Conservation (phyloP, 2,329 filamentous ascomycete species). For the Pseudogymnoascus sp. region DNA sequence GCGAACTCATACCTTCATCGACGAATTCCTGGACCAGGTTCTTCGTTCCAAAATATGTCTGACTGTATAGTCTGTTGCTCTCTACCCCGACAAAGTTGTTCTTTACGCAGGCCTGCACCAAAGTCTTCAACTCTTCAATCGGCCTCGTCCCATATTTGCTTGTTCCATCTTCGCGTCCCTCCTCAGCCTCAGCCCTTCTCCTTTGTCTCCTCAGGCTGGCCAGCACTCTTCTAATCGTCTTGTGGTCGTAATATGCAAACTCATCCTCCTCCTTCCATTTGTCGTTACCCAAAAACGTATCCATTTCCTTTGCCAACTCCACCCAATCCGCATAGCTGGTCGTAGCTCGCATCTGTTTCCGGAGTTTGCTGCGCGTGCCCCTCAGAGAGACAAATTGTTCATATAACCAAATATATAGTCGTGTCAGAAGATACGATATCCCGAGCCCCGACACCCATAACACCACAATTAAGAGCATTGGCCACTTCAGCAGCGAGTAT, state of each 20-base stretch:
- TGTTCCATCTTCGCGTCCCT: conserved; percentile 36
- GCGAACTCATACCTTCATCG: conserved; percentile 59
- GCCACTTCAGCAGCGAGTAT: conserved; percentile 87
- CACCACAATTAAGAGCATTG: conserved; percentile 70
- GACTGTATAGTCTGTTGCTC: conserved; percentile 88
- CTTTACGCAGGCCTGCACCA: conserved; percentile 89
- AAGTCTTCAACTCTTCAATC: conserved; percentile 65
- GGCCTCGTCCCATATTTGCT: conserved; percentile 39
- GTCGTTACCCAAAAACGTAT: conserved; percentile 72
- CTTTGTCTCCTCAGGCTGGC: conserved; percentile 65
- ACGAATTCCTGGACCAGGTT: conserved; percentile 83
- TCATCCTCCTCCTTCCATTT: conserved; percentile 72
- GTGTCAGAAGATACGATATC: conserved; percentile 68
- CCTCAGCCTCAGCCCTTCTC: conserved; percentile 45
- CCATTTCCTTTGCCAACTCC: conserved; percentile 67
- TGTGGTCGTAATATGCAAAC: conserved; percentile 80
- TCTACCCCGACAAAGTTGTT: conserved; percentile 96
- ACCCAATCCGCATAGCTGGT: conserved; percentile 80
- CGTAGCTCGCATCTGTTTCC: conserved; percentile 63
- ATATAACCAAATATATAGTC: conserved; percentile 86
- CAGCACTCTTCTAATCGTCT: conserved; percentile 70
- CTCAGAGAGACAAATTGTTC: conserved; percentile 89
- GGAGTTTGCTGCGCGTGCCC: conserved; percentile 64
- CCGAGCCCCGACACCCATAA: conserved; percentile 73
- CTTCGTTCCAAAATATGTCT: conserved; percentile 98